These are phyloP conservation scores for Orbilia brochopaga DNA, from an alignment of 2,329 filamentous ascomycete genomes.

Conservation along the genomic window DNA sequence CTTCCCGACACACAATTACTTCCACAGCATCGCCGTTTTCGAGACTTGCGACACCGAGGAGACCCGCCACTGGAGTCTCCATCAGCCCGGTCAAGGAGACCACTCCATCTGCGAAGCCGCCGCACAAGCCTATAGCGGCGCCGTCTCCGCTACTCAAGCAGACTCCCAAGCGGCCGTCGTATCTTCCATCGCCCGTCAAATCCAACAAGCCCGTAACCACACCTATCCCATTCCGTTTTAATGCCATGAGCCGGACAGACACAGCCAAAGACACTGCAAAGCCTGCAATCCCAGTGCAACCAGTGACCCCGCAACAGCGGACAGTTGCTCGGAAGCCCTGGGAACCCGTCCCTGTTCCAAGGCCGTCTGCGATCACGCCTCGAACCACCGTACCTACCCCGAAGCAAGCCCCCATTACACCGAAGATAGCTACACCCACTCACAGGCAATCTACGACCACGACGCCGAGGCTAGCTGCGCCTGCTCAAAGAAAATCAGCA, in stretches of 20 bases:
- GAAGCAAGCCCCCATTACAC: too few relatives aligned
- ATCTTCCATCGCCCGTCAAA: constrained; percentile 21
- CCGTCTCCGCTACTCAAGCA: constrained; percentile 8
- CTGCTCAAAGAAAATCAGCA: too few relatives aligned
- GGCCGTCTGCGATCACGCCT: too few relatives aligned
- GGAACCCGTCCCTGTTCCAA: too few relatives aligned
- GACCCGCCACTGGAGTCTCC: neutral
- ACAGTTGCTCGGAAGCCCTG: too few relatives aligned
- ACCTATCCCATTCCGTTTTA: constrained; percentile 33
- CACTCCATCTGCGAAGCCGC: neutral
- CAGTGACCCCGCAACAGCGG: neutral
- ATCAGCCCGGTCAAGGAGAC: neutral
- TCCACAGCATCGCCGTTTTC: neutral
- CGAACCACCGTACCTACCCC: too few relatives aligned
- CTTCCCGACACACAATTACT: neutral
- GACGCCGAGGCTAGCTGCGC: too few relatives aligned
- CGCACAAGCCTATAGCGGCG: neutral
- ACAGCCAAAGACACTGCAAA: neutral
- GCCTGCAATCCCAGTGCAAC: neutral
- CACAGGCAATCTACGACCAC: too few relatives aligned
- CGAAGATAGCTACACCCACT: too few relatives aligned
- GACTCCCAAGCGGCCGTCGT: constrained; percentile 28
- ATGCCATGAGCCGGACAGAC: neutral
- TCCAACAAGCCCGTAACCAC: constrained; percentile 40
- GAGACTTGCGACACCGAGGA: neutral